Evolutionary conservation across 768 basidiomycete genomes (phyloP), one percentile per base, ranked within the genome.

Genomic region (Tricholoma sp.): DNA sequence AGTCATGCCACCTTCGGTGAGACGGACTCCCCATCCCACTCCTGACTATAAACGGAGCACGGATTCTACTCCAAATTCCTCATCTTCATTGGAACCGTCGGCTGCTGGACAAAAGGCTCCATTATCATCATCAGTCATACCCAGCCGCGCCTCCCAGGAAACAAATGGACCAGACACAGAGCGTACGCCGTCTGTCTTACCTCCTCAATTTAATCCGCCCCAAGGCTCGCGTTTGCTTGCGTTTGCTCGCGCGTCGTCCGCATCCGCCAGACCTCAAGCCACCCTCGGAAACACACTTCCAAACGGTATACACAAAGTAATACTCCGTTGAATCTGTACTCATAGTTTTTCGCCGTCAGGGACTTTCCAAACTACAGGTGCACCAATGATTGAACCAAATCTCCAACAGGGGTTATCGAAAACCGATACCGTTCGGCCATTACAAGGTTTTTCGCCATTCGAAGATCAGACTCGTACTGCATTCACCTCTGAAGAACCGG

Each of bases 401-500:
- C 29, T 32, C 4, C 53, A 63, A 34, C 63, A 66, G 37, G 57
- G 54, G 6, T 50, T 61, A 28, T 36, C 58, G n/a, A 70, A 68
- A 61, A 12, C 64, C 28, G 76, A 77, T 32, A 54, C 57, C 32
- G 54, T 63, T 3, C 72, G 68, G 24, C 59, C 68, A 41, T 57
- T 60, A 36, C 64, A 72, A 28, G 75, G 74, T 15, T 85, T 85
- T 62, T 80, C 79, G 11, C 82, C 83, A 0, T 86, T 85, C 59
- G 82, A 85, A 36, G 83, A 82, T n/a, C 70, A 66, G 49, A 61
- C 53, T 29, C 72, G 73, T 32, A 65, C 57, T n/a, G 31, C 66
- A 6, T 62, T 59, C 53, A 48, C 47, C 32, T 59, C 62, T 18
- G 68, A 70, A n/a, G 69, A 65, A 28, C 15, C 61, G 41, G 53